phyloP scores from a whole-genome alignment of 208 protist species.

The Wallacemonas sp. region DNA sequence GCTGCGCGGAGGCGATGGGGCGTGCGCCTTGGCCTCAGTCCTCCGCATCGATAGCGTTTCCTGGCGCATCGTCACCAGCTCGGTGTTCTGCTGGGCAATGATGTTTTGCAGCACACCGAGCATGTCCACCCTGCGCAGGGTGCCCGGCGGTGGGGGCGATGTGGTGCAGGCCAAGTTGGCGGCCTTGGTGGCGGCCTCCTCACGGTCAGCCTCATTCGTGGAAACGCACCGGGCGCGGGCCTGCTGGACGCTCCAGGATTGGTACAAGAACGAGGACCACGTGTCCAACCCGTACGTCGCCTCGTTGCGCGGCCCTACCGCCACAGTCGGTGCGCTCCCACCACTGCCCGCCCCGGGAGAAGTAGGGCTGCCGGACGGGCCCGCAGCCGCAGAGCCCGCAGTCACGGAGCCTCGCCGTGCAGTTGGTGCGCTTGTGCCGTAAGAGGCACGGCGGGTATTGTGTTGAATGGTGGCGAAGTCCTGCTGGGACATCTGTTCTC shows the following conservation, averaged over 20 bases:
- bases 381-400: not conserved
- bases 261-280: slow-evolving; percentile 34
- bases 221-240: not conserved
- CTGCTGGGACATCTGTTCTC: not conserved
- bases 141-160: not conserved
- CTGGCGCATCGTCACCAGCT: slow-evolving; percentile 28
- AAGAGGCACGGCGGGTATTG: slow-evolving; percentile 20
- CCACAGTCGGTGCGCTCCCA: not conserved
- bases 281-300: slow-evolving; percentile 33
- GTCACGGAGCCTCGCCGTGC: not conserved
- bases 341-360: not conserved
- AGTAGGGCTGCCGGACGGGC: not conserved
- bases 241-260: slow-evolving; percentile 3
- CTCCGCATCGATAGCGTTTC: slow-evolving; percentile 27
- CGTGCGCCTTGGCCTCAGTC: not conserved
- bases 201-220: not conserved
- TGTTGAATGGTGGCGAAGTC: slow-evolving; percentile 29
- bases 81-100: slow-evolving; percentile 40
- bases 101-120: slow-evolving; percentile 33
- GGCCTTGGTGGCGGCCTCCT: not conserved
- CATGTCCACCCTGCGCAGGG: slow-evolving; percentile 21
- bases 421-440: not conserved
- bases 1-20: not conserved
- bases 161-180: not conserved
- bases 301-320: slow-evolving; percentile 8